Conservation (phyloP, 2,329 filamentous ascomycete species). For the Pseudogymnoascus sp. region DNA sequence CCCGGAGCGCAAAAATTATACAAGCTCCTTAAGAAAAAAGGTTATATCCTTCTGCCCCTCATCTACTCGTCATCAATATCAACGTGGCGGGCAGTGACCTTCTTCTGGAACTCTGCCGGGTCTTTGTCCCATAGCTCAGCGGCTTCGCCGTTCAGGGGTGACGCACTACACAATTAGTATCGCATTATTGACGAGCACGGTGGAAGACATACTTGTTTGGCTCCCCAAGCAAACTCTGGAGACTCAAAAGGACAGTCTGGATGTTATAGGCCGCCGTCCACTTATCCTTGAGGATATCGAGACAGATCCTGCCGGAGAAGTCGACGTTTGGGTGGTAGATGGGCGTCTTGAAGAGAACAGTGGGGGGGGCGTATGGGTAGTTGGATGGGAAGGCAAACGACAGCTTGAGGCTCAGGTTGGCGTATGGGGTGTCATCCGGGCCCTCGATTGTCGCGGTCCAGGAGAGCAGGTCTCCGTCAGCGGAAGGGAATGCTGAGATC, state of each 20-base stretch:
- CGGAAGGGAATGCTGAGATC: slow-evolving; percentile 88
- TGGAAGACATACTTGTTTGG: slow-evolving; percentile 81
- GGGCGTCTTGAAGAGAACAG: slow-evolving; percentile 93
- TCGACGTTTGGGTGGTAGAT: slow-evolving; percentile 99
- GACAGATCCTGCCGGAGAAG: slow-evolving; percentile 91
- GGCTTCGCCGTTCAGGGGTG: slow-evolving; percentile 90
- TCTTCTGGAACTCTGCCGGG: slow-evolving; percentile 76
- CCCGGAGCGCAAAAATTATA: slow-evolving; percentile 14
- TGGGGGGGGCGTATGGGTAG: slow-evolving; percentile 87
- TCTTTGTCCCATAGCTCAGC: slow-evolving; percentile 94
- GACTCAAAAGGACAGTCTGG: slow-evolving; percentile 81
- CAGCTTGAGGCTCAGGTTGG: slow-evolving; percentile 82
- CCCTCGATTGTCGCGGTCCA: slow-evolving; percentile 95
- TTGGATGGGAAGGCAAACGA: slow-evolving; percentile 83
- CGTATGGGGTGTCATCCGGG: slow-evolving; percentile 85
- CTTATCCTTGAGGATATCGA: slow-evolving; percentile 98
- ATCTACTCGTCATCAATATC: slow-evolving; percentile 57
- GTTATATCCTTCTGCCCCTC: background rate
- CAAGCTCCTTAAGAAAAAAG: slow-evolving; percentile 16
- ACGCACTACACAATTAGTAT: slow-evolving; percentile 54
- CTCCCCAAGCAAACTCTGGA: slow-evolving; percentile 92
- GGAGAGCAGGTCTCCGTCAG: slow-evolving; percentile 79
- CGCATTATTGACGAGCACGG: background rate
- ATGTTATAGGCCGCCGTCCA: slow-evolving; percentile 98
- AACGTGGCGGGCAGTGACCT: slow-evolving; percentile 55